Percentiles rank a stretch among this genome's conserved stretches.
Conservation (phyloP, 73 alveolate species). For the Paramecium sexaurelia region DNA sequence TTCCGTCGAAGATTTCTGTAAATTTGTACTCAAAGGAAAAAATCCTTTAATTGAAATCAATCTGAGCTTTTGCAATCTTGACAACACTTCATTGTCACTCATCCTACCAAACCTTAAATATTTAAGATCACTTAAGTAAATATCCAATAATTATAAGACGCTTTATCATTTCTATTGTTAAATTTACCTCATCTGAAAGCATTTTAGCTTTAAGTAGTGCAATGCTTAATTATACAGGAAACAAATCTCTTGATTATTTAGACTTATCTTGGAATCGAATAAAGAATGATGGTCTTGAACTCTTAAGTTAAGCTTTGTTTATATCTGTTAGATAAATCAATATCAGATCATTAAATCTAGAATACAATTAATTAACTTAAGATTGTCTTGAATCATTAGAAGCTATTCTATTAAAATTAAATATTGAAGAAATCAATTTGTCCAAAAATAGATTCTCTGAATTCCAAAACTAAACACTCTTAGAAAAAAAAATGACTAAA, state of each 20-base stretch:
- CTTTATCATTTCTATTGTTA: background rate
- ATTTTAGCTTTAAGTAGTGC: constrained; percentile 23
- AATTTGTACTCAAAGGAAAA: constrained; percentile 37
- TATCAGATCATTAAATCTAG: background rate
- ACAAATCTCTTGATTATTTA: background rate
- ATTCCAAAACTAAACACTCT: background rate
- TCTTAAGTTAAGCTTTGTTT: background rate
- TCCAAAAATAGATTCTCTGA: background rate
- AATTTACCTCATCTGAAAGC: background rate
- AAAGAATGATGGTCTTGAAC: background rate
- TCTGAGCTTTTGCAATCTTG: background rate
- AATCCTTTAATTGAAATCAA: constrained; percentile 23
- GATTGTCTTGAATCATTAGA: background rate
- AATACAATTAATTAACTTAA: background rate
- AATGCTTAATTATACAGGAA: constrained; percentile 41
- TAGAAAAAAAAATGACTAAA: background rate
- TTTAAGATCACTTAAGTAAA: background rate
- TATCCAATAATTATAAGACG: background rate
- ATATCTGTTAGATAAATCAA: constrained; percentile 19
- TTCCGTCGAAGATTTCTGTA: constrained; percentile 1
- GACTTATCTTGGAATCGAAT: background rate
- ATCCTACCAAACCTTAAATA: background rate
- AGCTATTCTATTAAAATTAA: background rate
- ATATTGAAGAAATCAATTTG: constrained; percentile 3
- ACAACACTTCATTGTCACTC: background rate